These are phyloP conservation scores for Fusarium longipes DNA, from an alignment of 2,329 filamentous ascomycete species.

Conservation along the genomic window DNA sequence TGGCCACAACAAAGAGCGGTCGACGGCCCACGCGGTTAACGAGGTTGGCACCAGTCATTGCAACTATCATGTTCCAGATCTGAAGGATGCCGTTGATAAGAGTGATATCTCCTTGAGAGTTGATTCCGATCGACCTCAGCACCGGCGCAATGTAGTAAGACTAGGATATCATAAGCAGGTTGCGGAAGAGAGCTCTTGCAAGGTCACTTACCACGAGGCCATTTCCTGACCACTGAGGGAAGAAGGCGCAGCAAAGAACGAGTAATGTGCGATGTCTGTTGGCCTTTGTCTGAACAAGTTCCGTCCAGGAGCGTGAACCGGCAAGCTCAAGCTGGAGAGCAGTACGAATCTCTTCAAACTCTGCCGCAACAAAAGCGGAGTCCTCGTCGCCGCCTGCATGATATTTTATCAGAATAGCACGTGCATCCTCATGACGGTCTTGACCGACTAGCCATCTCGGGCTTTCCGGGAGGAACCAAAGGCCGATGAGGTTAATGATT, in stretches of 20 bases:
- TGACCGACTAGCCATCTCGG: slow-evolving; percentile 68
- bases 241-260: slow-evolving; percentile 44
- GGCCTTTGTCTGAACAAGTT: not conserved
- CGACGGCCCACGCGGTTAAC: slow-evolving; percentile 54
- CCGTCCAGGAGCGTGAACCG: not conserved
- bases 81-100: slow-evolving; percentile 57
- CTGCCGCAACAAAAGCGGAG: slow-evolving; percentile 59
- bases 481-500: slow-evolving; percentile 55
- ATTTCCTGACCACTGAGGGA: slow-evolving; percentile 57
- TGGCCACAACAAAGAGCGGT: slow-evolving; percentile 54
- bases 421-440: slow-evolving; percentile 62
- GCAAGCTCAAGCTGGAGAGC: slow-evolving; percentile 49
- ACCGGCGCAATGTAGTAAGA: slow-evolving; percentile 57
- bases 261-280: not conserved
- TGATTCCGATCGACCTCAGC: slow-evolving; percentile 54
- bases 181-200: rapidly evolving
- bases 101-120: slow-evolving; percentile 53
- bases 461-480: slow-evolving; percentile 67
- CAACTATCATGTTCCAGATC: slow-evolving; percentile 57
- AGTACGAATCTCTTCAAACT: slow-evolving; percentile 62
- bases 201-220: not conserved
- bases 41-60: slow-evolving; percentile 51
- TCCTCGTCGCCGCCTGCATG: slow-evolving; percentile 60
- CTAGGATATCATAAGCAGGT: not conserved
- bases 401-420: slow-evolving; percentile 62